Conservation (phyloP, 106 monocot genomes). For the Allium cepa region DNA sequence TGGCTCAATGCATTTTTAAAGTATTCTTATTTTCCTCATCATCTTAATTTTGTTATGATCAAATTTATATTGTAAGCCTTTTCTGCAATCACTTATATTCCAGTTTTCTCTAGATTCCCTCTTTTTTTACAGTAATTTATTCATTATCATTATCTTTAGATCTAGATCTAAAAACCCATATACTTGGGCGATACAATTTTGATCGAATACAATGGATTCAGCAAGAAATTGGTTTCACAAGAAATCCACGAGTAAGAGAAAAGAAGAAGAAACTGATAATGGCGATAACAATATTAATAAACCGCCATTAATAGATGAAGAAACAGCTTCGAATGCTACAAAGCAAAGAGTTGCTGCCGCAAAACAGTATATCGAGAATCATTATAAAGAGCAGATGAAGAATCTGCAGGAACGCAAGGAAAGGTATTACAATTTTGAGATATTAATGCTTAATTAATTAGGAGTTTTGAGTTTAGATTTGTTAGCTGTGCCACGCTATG, state of each 20-base stretch:
- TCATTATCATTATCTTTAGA: no score
- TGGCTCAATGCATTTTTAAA: no score
- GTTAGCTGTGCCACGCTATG: no score
- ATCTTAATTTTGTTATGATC: no score
- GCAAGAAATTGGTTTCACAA: slow-evolving; percentile 19
- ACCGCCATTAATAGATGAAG: slow-evolving; percentile 6
- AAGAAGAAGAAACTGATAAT: slow-evolving; percentile 13
- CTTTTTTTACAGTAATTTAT: no score
- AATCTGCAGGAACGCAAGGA: slow-evolving; percentile 39
- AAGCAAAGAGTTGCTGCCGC: slow-evolving; percentile 49
- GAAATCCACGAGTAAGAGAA: slow-evolving; percentile 7
- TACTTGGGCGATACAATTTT: background rate
- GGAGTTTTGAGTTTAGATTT: no score
- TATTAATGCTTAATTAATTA: no score
- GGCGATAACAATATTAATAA: background rate
- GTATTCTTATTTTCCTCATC: no score
- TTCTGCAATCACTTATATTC: no score
- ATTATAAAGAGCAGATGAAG: slow-evolving; percentile 46
- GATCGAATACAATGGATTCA: slow-evolving; percentile 13
- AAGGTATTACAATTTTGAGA: slow-evolving; percentile 15
- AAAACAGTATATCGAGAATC: slow-evolving; percentile 50
- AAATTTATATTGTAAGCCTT: no score
- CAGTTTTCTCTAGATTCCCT: no score
- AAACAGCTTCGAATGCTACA: slow-evolving; percentile 27
- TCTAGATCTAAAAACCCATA: no score